Base-by-base conservation (phyloP, 768 basidiomycete genomes). In the Amanita fuliginea region DNA sequence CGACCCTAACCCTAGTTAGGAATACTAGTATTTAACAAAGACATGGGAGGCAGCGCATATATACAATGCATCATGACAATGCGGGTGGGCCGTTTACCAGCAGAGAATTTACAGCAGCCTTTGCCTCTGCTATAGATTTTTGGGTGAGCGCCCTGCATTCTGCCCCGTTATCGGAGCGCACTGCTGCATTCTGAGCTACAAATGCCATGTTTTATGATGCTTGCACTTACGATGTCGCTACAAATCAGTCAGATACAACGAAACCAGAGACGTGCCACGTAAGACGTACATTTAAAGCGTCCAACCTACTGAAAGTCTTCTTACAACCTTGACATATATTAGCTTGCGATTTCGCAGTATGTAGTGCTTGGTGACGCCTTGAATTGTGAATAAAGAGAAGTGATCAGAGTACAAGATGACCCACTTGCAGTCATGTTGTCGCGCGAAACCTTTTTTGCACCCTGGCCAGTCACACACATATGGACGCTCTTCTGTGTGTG, bases 381-480 rank as follows among this genome's bases (percentile, higher is more conserved):
- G 53, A 52, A 18, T 14, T 37, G 36, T 46, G 43, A 51, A 36
- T 51, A 36, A 42, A 34, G 34, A 28, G 42, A 24, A 30, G 39
- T 37, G 30, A 50, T 46, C 8, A 30, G 21, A 35, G 46, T 55
- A 53, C 36, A 47, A 10, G 47, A 53, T 41, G 22, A 80, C 86
- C 62, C 60, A 87, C 84, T 96, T 96, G 86, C 92, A 95, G 62
- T 97, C 93, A 64, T 97, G 93, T 63, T 94, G 90, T 40, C 93
- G 77, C 45, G 93, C 93, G 62, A 96, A 95, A 21, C 89, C 86
- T 63, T 96, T 97, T 62, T 86, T 86, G 64, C 93, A 97, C 26
- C 91, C 92, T 10, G 89, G 87, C 78, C 86, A 93, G 52, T 89
- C 84, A 64, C 93, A 96, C 52, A 89, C 79, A 66, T 91, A 97